Evolutionary conservation across 1,284 basidiomycete genomes (phyloP), one percentile per base, ranked within the genome.

Genomic region (Leccinum solheimii): DNA sequence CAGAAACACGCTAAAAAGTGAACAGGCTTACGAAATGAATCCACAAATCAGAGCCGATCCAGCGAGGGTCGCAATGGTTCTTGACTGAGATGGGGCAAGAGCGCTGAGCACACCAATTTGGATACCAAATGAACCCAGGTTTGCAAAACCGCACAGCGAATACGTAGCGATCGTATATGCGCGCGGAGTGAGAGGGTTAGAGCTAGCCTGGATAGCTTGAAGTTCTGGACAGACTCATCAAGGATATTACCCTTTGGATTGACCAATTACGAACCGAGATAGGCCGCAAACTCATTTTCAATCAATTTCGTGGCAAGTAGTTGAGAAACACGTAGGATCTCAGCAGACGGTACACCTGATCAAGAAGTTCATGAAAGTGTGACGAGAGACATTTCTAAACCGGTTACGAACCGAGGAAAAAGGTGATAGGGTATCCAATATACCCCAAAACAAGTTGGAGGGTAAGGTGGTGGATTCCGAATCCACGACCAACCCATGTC

Each of bases 61-160:
- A 13, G 91, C 91, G 58, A 91, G 82, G 3, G 79, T 80, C 21
- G 91, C 86, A 68, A 95, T 94, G 63, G 84, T 78, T 70, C 83
- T 88, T 56, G 81, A 81, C 64, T 88, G 84, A 23, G 85, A 85
- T n/a, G 94, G 94, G 21, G 92, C 91, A 62, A 96, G 81, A 48
- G 92, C 91, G 64, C 86, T 82, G 56, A 96, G 83, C 68, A 96
- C 93, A 76, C 94, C 95, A 64, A 96, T 90, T 77, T 95, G 92
- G 71, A 96, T 94, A 75, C 94, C 95, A 49, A 95, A 78, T 40
- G 91, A 93, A 64, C 87, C 84, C 45, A 94, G 80, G 78, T 97
- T 97, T 60, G 92, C 93, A 72, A 97, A 97, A 10, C 94, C 94
- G 74, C 94, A 95, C 49, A 94, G 87, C 45, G 88, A 88, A 72